Evolutionary conservation across 129 eudicot genomes (phyloP).

Genomic region (Helichrysum umbraculigerum): DNA sequence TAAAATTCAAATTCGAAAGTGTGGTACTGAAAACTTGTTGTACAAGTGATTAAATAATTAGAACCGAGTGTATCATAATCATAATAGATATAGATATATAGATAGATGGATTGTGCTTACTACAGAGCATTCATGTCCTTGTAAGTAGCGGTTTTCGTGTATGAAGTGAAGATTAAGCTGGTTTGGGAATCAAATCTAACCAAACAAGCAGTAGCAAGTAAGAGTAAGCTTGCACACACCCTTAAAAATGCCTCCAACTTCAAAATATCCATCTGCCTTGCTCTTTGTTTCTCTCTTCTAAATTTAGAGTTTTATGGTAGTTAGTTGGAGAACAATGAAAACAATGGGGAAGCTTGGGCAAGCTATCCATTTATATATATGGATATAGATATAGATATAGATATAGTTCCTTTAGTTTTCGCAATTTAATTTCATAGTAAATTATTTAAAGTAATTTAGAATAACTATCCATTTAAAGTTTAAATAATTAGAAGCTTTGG

Average conservation of each 20-base stretch:
- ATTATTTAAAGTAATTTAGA: too few species aligned
- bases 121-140: conserved; percentile 37
- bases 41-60: too few species aligned
- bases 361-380: conserved; percentile 13
- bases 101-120: conserved; percentile 27
- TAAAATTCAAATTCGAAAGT: neutral
- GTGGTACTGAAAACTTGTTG: neutral
- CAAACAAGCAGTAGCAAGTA: conserved; percentile 35
- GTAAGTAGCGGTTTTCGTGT: conserved; percentile 32
- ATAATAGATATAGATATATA: neutral
- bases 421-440: neutral
- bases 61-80: neutral
- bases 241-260: conserved; percentile 31
- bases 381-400: neutral
- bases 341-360: neutral
- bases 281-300: neutral
- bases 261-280: conserved; percentile 16
- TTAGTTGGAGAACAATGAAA: neutral
- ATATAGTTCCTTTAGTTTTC: neutral
- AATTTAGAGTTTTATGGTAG: neutral
- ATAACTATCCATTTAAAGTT: too few species aligned
- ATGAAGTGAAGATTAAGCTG: conserved; percentile 31
- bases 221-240: conserved; percentile 30
- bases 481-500: too few species aligned
- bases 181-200: conserved; percentile 40